Evolutionary conservation across 257 asterid species (phyloP), one percentile per base, ranked within the genome.

Genomic region (Orobanche coerulescens): DNA sequence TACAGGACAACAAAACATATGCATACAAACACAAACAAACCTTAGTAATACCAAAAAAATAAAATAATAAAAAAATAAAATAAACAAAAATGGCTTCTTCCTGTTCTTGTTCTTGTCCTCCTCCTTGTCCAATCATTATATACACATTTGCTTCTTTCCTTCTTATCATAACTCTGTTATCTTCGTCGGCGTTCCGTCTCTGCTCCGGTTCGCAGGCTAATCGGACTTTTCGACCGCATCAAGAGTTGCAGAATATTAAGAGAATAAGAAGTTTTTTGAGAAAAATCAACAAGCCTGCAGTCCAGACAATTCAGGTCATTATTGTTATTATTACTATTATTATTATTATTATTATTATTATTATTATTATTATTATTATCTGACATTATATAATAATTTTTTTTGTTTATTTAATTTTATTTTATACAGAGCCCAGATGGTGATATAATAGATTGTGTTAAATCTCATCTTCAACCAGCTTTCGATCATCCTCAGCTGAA

Each of bases 391-490:
- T 2, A 30, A 30, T 2, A 30, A 42, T 42, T 42, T 42, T 50
- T 23, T 4, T 26, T 30, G 19, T 36, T 36, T 6, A 6, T 36
- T 36, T 36, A 2, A 4, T 23, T 22, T 22, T 6, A 2, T 49
- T 49, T 39, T 74, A 59, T 5, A 18, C 82, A 92, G 98, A 92
- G 98, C 75, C 82, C 88, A 1, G 93, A 86, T 74, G 98, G 98
- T 4, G 98, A 92, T 81, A 14, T 66, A 4, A 78, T 92, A 43
- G 95, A 86, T 26, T 92, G 98, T 69, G 84, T 92, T 31, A 52
- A 64, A 55, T 57, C 95, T 55, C 95, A 92, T 79, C 95, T 82
- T 71, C 98, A 92, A 59, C 98, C 98, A 20, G 98, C 97, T 53
- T 92, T 92, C 70, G 95, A 92, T 74, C 98, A 92, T 67, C 98